phyloP scores from a whole-genome alignment of 345 rosid genomes.

The Lumnitzera racemosa region DNA sequence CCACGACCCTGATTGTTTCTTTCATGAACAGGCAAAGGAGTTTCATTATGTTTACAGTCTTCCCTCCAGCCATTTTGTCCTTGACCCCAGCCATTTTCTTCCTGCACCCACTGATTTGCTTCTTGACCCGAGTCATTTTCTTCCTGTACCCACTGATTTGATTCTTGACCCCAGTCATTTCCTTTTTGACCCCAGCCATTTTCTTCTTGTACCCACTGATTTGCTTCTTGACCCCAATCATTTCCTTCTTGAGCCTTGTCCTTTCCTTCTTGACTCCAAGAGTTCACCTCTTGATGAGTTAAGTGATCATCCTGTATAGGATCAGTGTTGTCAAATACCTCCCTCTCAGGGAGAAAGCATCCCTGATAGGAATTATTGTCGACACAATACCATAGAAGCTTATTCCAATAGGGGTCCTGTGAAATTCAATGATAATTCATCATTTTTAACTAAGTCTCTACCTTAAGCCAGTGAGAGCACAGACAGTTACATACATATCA shows the following conservation, averaged over 20 bases:
- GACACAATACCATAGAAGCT: constrained; percentile 65
- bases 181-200: too few relatives aligned
- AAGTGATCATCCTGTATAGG: background rate
- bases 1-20: too few relatives aligned
- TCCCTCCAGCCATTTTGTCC: too few relatives aligned
- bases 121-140: too few relatives aligned
- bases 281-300: background rate
- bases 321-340: constrained; percentile 5
- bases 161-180: background rate
- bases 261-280: background rate
- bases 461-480: too few relatives aligned
- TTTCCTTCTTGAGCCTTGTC: constrained; percentile 3
- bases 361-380: constrained; percentile 74
- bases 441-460: too few relatives aligned
- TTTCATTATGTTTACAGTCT: too few relatives aligned
- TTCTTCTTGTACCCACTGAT: background rate
- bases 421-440: constrained; percentile 1
- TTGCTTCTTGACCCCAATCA: background rate
- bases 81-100: too few relatives aligned
- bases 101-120: background rate
- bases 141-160: background rate
- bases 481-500: too few relatives aligned
- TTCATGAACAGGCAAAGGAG: background rate
- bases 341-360: constrained; percentile 66
- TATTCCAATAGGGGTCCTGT: constrained; percentile 69